These are phyloP conservation scores for Pseudogymnoascus sp. DNA, from an alignment of 2,329 filamentous ascomycete species.

Conservation along the genomic window DNA sequence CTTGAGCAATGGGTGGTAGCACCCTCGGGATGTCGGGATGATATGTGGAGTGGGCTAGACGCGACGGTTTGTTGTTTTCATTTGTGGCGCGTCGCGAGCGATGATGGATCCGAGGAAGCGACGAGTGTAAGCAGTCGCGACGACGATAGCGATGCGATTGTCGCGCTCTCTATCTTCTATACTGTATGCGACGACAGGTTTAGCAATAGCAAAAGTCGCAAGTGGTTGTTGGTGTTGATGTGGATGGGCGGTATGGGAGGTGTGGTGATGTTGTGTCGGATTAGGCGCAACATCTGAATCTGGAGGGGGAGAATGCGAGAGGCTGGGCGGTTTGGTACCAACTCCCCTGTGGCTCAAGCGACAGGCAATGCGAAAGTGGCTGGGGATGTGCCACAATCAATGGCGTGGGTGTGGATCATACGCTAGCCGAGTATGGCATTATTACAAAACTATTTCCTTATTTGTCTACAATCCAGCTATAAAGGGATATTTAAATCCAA, in stretches of 20 bases:
- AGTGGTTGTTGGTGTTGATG: slow-evolving; percentile 6
- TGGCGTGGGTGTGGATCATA: not conserved
- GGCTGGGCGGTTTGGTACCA: slow-evolving; percentile 16
- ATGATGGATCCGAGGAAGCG: not conserved
- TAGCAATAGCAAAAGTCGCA: not conserved
- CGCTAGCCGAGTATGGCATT: not conserved
- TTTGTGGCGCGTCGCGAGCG: slow-evolving; percentile 6
- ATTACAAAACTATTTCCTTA: not conserved
- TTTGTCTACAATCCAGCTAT: not conserved
- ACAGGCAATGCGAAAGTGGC: not conserved
- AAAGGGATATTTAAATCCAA: not conserved
- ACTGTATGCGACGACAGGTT: not conserved
- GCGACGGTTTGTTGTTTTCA: slow-evolving; percentile 10
- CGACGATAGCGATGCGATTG: slow-evolving; percentile 2
- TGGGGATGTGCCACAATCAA: not conserved
- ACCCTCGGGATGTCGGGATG: slow-evolving; percentile 3
- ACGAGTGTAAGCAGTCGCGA: not conserved
- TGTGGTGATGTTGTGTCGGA: not conserved
- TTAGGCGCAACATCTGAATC: slow-evolving; percentile 12
- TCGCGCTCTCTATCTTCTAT: not conserved
- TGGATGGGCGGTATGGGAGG: not conserved
- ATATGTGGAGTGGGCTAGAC: slow-evolving; percentile 8
- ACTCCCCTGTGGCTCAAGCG: slow-evolving; percentile 13
- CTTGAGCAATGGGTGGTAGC: slow-evolving; percentile 4
- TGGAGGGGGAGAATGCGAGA: slow-evolving; percentile 16